Conservation (phyloP, 257 asterid species). For the Solanum clarkiae region DNA sequence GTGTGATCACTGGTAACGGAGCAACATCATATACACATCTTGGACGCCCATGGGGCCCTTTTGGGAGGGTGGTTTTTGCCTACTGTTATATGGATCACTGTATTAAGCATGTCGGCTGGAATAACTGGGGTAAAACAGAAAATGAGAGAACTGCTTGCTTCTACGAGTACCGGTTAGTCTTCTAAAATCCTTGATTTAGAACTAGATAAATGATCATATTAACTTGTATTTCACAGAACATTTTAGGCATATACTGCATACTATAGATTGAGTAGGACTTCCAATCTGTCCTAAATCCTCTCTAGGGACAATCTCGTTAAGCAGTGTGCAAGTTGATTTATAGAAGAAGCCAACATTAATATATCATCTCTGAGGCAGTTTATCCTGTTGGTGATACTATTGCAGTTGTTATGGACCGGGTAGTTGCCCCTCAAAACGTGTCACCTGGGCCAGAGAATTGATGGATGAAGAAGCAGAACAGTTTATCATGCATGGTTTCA, state of each 20-base stretch:
- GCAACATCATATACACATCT: constrained; percentile 46
- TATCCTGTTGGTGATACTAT: not conserved
- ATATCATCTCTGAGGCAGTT: not conserved
- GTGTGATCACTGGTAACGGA: constrained; percentile 86
- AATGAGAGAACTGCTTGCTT: constrained; percentile 96
- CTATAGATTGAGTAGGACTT: not conserved
- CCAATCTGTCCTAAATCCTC: not conserved
- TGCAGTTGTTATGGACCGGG: constrained; percentile 87
- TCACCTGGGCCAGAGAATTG: constrained; percentile 78
- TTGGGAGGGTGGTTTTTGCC: constrained; percentile 84
- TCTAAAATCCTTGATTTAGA: not conserved
- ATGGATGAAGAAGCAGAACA: constrained; percentile 76
- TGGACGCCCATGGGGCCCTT: constrained; percentile 99
- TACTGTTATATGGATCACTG: constrained; percentile 71
- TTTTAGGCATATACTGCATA: not conserved
- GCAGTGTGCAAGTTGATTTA: not conserved
- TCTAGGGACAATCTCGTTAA: not conserved
- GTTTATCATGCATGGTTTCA: constrained; percentile 52
- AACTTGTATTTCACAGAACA: not conserved
- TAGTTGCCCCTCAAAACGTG: constrained; percentile 68
- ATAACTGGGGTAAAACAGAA: constrained; percentile 87
- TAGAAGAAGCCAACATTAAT: not conserved
- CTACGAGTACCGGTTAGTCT: constrained; percentile 74
- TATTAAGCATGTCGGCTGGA: constrained; percentile 70
- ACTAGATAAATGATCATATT: not conserved